A percentile compares a stretch with the other conserved stretches of the same genome.
These are phyloP conservation scores for Xylariomycetidae sp. DNA, from an alignment of 2,329 filamentous ascomycete species.

Conservation along the genomic window DNA sequence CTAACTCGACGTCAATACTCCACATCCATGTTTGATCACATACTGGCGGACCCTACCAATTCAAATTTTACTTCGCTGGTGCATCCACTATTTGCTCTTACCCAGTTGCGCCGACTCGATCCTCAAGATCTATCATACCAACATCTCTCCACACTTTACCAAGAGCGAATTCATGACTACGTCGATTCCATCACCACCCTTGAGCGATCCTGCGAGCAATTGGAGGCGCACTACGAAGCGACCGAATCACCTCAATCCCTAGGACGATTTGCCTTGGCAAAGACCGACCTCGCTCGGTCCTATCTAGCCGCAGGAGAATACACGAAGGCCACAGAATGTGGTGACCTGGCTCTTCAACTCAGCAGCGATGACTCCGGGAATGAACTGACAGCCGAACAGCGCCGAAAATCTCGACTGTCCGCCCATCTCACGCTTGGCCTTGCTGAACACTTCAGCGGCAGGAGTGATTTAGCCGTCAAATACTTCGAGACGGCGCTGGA, in stretches of 20 bases:
- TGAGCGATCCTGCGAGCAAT: conserved; percentile 58
- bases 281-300: conserved; percentile 80
- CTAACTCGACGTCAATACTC: conserved; percentile 76
- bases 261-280: conserved; percentile 73
- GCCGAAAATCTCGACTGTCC: conserved; percentile 70
- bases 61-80: conserved; percentile 61
- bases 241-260: conserved; percentile 73
- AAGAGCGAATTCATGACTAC: conserved; percentile 73
- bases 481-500: conserved; percentile 78
- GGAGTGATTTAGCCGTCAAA: conserved; percentile 64
- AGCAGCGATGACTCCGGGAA: conserved; percentile 67
- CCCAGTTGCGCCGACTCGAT: conserved; percentile 69
- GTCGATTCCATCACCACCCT: conserved; percentile 59
- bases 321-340: conserved; percentile 68
- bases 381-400: conserved; percentile 59
- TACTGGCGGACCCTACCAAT: conserved; percentile 54
- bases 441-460: conserved; percentile 67
- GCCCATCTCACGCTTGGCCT: conserved; percentile 83
- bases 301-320: conserved; percentile 67
- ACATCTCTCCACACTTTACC: conserved; percentile 75
- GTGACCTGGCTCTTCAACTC: conserved; percentile 74
- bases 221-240: conserved; percentile 80
- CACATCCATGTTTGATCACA: conserved; percentile 75
- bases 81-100: conserved; percentile 82
- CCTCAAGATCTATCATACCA: conserved; percentile 67